These are phyloP conservation scores for Tetrapisispora phaffii DNA, from an alignment of 805 yeast genomes.

Conservation along the genomic window DNA sequence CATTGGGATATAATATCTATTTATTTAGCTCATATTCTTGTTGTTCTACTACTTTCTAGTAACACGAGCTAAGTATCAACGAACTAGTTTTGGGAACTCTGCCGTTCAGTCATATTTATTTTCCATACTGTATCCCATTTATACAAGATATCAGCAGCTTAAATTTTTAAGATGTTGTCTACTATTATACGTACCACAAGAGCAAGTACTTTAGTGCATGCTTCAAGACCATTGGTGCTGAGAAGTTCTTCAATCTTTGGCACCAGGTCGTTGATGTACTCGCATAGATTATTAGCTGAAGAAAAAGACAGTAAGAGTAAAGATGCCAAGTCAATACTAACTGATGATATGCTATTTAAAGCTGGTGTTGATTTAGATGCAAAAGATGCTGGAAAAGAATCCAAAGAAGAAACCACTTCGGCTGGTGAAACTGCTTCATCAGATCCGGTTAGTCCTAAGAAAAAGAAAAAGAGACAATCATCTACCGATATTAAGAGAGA, in stretches of 20 bases:
- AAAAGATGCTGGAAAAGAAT: not conserved
- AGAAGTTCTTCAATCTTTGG: not conserved
- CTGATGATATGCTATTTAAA: conserved; percentile 70
- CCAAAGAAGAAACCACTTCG: conserved; percentile 9
- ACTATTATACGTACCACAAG: not conserved
- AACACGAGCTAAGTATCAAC: not conserved
- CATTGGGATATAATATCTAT: too few relatives aligned
- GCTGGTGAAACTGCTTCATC: conserved; percentile 14
- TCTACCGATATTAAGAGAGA: conserved; percentile 77
- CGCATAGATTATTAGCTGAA: not conserved
- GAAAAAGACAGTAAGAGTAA: not conserved
- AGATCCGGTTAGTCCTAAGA: conserved; percentile 13
- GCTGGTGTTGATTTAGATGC: conserved; percentile 68
- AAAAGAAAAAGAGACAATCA: conserved; percentile 48
- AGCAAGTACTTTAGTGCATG: not conserved
- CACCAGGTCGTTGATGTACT: not conserved
- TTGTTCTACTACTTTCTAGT: not conserved
- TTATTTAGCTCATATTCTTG: not conserved
- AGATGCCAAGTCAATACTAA: conserved; percentile 43
- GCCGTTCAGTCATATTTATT: not conserved
- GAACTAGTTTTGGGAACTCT: not conserved
- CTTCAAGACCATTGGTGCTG: not conserved
- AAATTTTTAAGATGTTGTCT: not conserved
- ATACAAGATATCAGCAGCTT: not conserved
- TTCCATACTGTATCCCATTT: not conserved